A percentile compares a stretch with the other conserved stretches of the same genome.
Evolutionary conservation across 1,139 yeast genomes (phyloP).

Genomic region (Geotrichum cucujoidarum): DNA sequence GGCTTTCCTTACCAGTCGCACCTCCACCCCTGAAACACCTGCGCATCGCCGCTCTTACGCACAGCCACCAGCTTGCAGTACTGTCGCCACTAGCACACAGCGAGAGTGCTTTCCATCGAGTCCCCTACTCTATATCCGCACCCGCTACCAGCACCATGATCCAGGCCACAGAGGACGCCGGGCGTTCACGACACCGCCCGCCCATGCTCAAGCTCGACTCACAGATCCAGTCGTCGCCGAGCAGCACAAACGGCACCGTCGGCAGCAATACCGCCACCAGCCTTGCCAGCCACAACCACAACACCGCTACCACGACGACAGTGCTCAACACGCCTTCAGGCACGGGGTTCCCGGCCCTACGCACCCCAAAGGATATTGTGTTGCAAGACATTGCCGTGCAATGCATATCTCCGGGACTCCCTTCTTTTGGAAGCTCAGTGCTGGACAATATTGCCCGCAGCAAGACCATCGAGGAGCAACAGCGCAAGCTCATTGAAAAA

Average conservation of each 20-base stretch:
- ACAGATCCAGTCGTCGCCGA: conserved; percentile 4
- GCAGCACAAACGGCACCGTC: neutral
- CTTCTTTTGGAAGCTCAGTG: conserved; percentile 25
- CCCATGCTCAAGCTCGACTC: conserved; percentile 19
- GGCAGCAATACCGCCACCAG: neutral
- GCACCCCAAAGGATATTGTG: conserved; percentile 36
- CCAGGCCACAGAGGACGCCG: neutral
- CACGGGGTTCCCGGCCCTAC: conserved; percentile 19
- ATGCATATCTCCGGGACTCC: conserved; percentile 41
- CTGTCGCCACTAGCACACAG: no score
- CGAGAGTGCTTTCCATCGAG: no score
- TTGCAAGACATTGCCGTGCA: conserved; percentile 35
- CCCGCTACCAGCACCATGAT: neutral
- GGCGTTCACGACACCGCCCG: conserved; percentile 17
- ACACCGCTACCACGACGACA: conserved; percentile 15
- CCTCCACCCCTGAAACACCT: no score
- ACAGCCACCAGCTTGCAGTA: no score
- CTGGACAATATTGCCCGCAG: conserved; percentile 19
- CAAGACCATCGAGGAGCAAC: conserved; percentile 33
- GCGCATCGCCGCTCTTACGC: no score
- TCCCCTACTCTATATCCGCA: no score
- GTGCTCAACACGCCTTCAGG: conserved; percentile 14
- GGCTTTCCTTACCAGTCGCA: no score
- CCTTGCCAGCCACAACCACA: conserved; percentile 11
- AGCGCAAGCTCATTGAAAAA: conserved; percentile 34